Evolutionary conservation across 805 yeast genomes (phyloP), one percentile per base, ranked within the genome.

Genomic region (Candida insectorum): DNA sequence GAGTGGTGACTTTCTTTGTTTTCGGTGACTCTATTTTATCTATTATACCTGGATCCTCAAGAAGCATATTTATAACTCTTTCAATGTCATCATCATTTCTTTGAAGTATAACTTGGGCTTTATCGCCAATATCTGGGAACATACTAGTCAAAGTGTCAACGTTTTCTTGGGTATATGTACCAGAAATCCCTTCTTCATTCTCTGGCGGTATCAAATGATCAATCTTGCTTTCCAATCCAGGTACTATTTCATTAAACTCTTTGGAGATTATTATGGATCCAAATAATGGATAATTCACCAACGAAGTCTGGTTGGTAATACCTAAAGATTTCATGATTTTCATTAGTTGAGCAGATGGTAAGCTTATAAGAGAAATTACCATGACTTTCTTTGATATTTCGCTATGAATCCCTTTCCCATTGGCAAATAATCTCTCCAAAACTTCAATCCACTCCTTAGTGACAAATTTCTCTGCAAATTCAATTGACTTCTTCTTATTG

Each of bases 91-190:
- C 58, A 26, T 69, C 62, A 45, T 77, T 58, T 26, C 69, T 64
- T 42, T 75, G 58, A 10, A 86, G 54, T 2, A 85, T 46, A 2
- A 63, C 60, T n/a, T 57, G 58, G 0, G 80, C 71, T 49, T 76
- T 71, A 1, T 61, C 55, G 0, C 73, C 58, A 22, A 86, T 52
- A 24, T 71, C 71, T 0, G 96, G 96, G 51, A 87, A 85, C 40
- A 88, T 40, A 13, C 37, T 32, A 11, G 26, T 33, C 21, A 43
- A 30, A 10, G 30, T 35, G 16, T 33, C 36, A 7, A 43, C 24
- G 14, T 35, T 34, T 16, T 40, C 42, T 11, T 36, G 28, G 4
- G 22, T n/a, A 3, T 22, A 28, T 16, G 37, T 40, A 10, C 34
- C 28, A 5, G 22, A 16, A 3, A 24, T 27, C 5, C 8, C 17